phyloP scores from a whole-genome alignment of 208 protist species.

The Trypanosoma vivax region DNA sequence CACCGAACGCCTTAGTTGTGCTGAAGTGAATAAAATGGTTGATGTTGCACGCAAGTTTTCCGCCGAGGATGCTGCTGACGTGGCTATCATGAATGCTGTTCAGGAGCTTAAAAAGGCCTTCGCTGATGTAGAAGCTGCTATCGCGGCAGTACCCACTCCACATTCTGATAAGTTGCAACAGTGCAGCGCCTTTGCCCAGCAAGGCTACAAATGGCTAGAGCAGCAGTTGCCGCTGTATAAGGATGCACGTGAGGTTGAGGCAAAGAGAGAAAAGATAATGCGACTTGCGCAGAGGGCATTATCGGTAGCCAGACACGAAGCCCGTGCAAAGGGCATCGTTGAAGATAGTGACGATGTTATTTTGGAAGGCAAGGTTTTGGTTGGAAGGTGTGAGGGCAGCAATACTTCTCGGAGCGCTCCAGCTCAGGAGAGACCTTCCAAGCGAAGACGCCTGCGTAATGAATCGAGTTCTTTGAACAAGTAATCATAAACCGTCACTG shows the following conservation, averaged over 20 bases:
- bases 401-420: neutral
- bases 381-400: neutral
- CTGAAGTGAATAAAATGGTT: constrained; percentile 59
- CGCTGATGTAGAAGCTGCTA: constrained; percentile 25
- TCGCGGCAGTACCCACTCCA: constrained; percentile 25
- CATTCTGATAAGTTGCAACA: constrained; percentile 50
- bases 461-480: too few relatives aligned
- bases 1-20: constrained; percentile 55
- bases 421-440: neutral
- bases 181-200: constrained; percentile 43
- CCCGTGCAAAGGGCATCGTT: constrained; percentile 2
- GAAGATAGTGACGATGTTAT: constrained; percentile 7
- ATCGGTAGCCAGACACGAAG: constrained; percentile 15
- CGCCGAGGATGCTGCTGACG: constrained; percentile 33
- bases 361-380: constrained; percentile 2
- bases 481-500: too few relatives aligned
- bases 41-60: constrained; percentile 30
- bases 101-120: constrained; percentile 29
- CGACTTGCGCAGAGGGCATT: constrained; percentile 17
- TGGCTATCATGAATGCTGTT: constrained; percentile 19
- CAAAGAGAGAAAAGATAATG: constrained; percentile 52
- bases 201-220: constrained; percentile 51
- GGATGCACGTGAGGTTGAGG: constrained; percentile 27
- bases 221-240: constrained; percentile 42
- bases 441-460: too few relatives aligned